A percentile compares a stretch with the other conserved stretches of the same genome.
phyloP scores from a whole-genome alignment of 176 grass and related monocot species.

The Avena sativa region DNA sequence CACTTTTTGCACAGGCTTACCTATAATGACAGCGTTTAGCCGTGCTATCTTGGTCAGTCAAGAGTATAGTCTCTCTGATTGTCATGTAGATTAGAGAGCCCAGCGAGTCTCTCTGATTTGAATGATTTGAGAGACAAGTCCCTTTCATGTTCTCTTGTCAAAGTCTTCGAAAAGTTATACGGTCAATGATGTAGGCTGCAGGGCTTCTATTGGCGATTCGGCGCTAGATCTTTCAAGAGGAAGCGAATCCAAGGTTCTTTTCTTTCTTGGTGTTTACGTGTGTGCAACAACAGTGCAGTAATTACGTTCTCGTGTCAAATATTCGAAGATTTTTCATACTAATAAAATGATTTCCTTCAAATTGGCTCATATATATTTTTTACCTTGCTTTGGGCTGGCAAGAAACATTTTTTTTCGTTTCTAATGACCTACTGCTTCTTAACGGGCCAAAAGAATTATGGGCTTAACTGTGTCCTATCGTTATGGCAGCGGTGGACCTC shows the following conservation, averaged over 20 bases:
- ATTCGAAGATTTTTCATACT: not conserved
- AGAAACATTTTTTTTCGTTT: too few species aligned
- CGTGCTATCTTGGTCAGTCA: not conserved
- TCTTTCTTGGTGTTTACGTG: not conserved
- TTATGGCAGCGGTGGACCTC: constrained; percentile 61
- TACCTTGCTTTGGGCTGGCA: too few species aligned
- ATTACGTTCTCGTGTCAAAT: not conserved
- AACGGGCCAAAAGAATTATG: too few species aligned
- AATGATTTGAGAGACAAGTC: not conserved
- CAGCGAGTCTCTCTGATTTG: not conserved
- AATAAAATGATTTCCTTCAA: too few species aligned
- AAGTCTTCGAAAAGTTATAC: not conserved
- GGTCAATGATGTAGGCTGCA: not conserved
- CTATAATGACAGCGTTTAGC: too few species aligned
- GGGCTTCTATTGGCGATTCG: not conserved
- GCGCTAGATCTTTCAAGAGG: not conserved
- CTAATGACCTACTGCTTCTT: too few species aligned
- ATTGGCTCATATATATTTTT: too few species aligned
- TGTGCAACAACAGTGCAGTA: not conserved
- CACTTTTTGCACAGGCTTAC: too few species aligned
- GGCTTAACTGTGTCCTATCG: too few species aligned
- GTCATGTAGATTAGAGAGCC: not conserved
- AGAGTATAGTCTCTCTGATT: not conserved
- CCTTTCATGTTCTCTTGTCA: not conserved
- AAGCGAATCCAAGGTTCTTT: not conserved